Conservation (phyloP, 805 yeast species). For the Spathaspora girioi region DNA sequence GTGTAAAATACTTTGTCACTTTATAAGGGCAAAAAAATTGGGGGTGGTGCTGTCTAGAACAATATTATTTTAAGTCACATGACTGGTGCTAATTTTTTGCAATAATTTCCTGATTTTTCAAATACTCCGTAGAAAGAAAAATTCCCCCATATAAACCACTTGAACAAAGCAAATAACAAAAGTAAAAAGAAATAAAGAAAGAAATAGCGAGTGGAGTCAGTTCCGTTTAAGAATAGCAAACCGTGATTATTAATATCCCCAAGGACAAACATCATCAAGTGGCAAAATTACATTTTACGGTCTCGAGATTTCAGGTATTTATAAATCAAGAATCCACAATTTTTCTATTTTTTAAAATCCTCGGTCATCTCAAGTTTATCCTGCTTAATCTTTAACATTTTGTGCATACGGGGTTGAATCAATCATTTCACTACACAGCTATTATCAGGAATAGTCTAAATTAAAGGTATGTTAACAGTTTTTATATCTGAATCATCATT, state of each 20-base stretch:
- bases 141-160: neutral
- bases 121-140: neutral
- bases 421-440: neutral
- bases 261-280: neutral
- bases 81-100: constrained; percentile 3
- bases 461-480: neutral
- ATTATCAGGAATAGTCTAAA: neutral
- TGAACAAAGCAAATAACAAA: neutral
- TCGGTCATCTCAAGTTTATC: neutral
- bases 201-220: neutral
- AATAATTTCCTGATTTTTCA: neutral
- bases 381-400: neutral
- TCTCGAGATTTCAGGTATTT: neutral
- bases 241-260: neutral
- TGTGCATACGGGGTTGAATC: neutral
- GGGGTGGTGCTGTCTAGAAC: neutral
- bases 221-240: neutral
- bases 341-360: neutral
- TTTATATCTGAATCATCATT: neutral
- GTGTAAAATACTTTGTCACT: neutral
- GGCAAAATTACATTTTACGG: neutral
- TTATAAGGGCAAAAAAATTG: neutral
- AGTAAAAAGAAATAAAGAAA: neutral
- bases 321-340: neutral
- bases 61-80: constrained; percentile 3